Percentiles rank a stretch among this genome's conserved stretches.
Conservation (phyloP, 2,329 filamentous ascomycete genomes). For the Hyphodiscus sp. region DNA sequence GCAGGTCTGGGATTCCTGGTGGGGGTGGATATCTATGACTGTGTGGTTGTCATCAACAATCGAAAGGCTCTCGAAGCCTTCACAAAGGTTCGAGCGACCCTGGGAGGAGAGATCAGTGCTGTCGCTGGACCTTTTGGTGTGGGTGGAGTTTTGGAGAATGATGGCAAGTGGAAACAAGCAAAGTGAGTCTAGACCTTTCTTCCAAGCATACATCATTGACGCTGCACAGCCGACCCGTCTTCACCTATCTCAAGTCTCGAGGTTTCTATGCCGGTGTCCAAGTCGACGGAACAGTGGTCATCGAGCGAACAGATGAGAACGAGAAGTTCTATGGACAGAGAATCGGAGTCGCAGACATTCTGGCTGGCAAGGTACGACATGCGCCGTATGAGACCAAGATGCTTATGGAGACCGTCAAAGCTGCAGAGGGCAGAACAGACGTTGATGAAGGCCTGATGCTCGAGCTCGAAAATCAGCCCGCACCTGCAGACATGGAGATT, state of each 20-base stretch:
- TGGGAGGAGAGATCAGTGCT: constrained; percentile 75
- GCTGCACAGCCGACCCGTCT: constrained; percentile 47
- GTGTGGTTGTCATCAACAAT: constrained; percentile 87
- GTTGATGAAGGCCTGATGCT: constrained; percentile 64
- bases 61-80: constrained; percentile 79
- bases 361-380: constrained; percentile 33
- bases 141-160: constrained; percentile 44
- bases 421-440: constrained; percentile 76
- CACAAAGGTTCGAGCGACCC: constrained; percentile 67
- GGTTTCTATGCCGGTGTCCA: constrained; percentile 85
- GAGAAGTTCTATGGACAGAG: constrained; percentile 73
- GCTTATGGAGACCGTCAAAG: constrained; percentile 67
- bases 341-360: constrained; percentile 55
- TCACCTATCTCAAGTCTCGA: constrained; percentile 82
- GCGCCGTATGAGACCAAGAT: constrained; percentile 36
- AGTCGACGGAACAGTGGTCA: constrained; percentile 79
- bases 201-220: constrained; percentile 4
- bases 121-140: constrained; percentile 71
- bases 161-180: constrained; percentile 44
- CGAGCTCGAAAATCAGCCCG: constrained; percentile 54
- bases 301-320: constrained; percentile 84
- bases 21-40: constrained; percentile 93
- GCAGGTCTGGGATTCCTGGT: constrained; percentile 82
- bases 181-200: constrained; percentile 37
- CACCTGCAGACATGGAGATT: constrained; percentile 69